phyloP scores from a whole-genome alignment of 2,329 filamentous ascomycete species.

The Mariannaea sp. region DNA sequence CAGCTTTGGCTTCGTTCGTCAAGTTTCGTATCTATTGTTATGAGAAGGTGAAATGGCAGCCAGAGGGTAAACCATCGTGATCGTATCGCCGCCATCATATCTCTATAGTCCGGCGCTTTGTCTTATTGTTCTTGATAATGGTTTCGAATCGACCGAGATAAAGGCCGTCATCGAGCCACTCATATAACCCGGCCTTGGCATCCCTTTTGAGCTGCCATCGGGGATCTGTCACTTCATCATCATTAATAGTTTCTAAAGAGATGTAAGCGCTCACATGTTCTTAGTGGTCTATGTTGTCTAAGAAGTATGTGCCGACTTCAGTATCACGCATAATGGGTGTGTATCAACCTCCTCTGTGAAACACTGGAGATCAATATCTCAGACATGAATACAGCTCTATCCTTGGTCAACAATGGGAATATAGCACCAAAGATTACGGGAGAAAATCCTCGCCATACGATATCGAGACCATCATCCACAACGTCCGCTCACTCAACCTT shows the following conservation, averaged over 20 bases:
- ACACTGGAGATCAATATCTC: constrained; percentile 9
- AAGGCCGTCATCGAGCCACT: constrained; percentile 1
- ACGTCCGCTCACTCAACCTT: constrained; percentile 5
- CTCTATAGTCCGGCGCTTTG: background rate
- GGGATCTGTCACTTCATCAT: constrained; percentile 11
- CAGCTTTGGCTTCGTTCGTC: too few relatives aligned
- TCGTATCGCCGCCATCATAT: background rate
- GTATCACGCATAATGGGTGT: constrained; percentile 10
- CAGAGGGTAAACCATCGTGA: too few relatives aligned
- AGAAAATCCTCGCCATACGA: constrained; percentile 1
- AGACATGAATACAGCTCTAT: constrained; percentile 4
- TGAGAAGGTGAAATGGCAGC: constrained; percentile 1
- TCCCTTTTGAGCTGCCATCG: constrained; percentile 1
- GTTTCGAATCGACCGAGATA: background rate
- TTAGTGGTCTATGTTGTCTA: background rate
- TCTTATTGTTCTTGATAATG: background rate
- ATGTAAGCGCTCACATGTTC: constrained; percentile 3
- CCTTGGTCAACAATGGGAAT: background rate
- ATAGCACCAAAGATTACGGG: background rate
- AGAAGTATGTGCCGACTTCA: background rate
- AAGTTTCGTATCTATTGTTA: too few relatives aligned
- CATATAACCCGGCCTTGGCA: background rate
- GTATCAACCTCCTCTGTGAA: constrained; percentile 6
- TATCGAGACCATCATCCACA: constrained; percentile 4
- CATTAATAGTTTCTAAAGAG: constrained; percentile 1